phyloP scores from a whole-genome alignment of 2,329 filamentous ascomycete genomes.

The Cladosporium sp. region DNA sequence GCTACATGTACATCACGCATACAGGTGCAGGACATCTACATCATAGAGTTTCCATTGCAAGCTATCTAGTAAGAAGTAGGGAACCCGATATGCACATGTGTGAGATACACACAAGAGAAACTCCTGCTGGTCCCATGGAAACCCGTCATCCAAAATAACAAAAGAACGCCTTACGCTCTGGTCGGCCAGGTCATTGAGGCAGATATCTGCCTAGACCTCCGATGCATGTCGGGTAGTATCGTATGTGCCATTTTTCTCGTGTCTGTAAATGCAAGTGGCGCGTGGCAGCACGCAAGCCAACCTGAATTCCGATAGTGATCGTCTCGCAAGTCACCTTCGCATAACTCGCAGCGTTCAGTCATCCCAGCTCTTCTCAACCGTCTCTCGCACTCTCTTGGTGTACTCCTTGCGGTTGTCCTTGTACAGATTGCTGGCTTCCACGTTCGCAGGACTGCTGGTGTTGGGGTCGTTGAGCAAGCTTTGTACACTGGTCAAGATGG shows the following conservation, averaged over 20 bases:
- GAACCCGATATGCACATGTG: not conserved
- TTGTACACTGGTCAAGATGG: conserved; percentile 94
- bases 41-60: not conserved
- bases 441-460: conserved; percentile 95
- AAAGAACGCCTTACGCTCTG: not conserved
- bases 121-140: not conserved
- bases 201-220: not conserved
- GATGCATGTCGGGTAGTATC: not conserved
- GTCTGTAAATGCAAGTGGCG: not conserved
- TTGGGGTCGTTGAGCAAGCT: conserved; percentile 97
- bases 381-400: conserved; percentile 89
- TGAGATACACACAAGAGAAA: conserved; percentile 1
- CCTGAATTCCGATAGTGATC: not conserved
- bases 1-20: not conserved
- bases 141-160: not conserved
- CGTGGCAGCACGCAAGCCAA: not conserved
- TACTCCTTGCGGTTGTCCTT: conserved; percentile 98
- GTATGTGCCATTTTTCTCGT: not conserved
- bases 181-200: not conserved
- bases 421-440: conserved; percentile 96
- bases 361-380: conserved; percentile 99
- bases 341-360: conserved; percentile 51
- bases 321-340: not conserved
- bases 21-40: not conserved
- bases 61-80: not conserved